Evolutionary conservation across 1,284 basidiomycete species (phyloP).

Genomic region (Sporisorium sorghi): DNA sequence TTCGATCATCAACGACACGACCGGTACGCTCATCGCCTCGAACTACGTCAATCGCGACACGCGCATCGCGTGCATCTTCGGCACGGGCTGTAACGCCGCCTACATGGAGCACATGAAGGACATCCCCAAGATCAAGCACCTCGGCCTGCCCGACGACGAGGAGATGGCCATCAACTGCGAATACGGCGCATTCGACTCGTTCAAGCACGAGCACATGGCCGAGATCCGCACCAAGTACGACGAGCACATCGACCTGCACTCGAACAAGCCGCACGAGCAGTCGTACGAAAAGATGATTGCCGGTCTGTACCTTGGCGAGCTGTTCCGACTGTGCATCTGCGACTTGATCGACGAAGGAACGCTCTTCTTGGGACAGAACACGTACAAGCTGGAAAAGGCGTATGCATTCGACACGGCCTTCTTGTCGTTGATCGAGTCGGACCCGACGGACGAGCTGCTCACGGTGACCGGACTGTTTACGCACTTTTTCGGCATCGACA

Average conservation of each 20-base stretch:
- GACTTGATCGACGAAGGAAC: slow-evolving; percentile 97
- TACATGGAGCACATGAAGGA: slow-evolving; percentile 81
- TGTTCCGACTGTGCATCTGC: slow-evolving; percentile 89
- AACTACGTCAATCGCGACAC: slow-evolving; percentile 92
- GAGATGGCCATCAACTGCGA: slow-evolving; percentile 98
- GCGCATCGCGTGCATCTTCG: slow-evolving; percentile 95
- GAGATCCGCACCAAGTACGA: slow-evolving; percentile 87
- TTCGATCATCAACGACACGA: slow-evolving; percentile 83
- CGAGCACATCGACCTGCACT: slow-evolving; percentile 87
- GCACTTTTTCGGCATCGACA: slow-evolving; percentile 68
- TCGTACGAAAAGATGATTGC: slow-evolving; percentile 98
- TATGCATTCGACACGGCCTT: slow-evolving; percentile 97
- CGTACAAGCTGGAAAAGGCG: slow-evolving; percentile 93
- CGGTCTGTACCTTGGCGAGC: slow-evolving; percentile 95
- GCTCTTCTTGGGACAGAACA: slow-evolving; percentile 94
- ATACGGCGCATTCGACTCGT: slow-evolving; percentile 97
- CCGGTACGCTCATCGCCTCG: slow-evolving; percentile 94
- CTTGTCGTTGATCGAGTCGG: slow-evolving; percentile 95
- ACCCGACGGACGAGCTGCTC: slow-evolving; percentile 95
- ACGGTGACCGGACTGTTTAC: slow-evolving; percentile 95
- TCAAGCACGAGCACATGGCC: slow-evolving; percentile 89
- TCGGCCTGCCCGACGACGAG: slow-evolving; percentile 77
- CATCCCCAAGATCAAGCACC: slow-evolving; percentile 79
- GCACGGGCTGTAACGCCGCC: slow-evolving; percentile 97
- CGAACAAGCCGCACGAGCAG: slow-evolving; percentile 97